Percentiles rank a stretch among this genome's conserved stretches.
phyloP scores from a whole-genome alignment of 2,329 filamentous ascomycete species.

The Aschersonia sp. region DNA sequence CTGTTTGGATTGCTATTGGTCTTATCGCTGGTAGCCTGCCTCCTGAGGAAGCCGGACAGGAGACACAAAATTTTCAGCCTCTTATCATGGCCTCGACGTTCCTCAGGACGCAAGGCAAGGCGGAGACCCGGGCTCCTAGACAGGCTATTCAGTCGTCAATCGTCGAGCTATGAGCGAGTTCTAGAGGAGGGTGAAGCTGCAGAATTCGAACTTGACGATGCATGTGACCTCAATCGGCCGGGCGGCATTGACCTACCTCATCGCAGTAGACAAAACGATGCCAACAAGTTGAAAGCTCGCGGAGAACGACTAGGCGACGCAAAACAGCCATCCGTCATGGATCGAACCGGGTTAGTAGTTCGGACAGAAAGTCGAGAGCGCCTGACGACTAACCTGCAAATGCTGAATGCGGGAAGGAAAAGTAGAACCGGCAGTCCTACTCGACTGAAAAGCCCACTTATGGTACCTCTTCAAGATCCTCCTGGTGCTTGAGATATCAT shows the following conservation, averaged over 20 bases:
- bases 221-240: slow-evolving; percentile 49
- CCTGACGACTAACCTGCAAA: slow-evolving; percentile 41
- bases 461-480: slow-evolving; percentile 32
- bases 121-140: slow-evolving; percentile 38
- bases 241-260: slow-evolving; percentile 43
- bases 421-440: slow-evolving; percentile 44
- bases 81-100: slow-evolving; percentile 13
- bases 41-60: slow-evolving; percentile 69
- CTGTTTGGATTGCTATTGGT: background rate
- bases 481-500: slow-evolving; percentile 7
- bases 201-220: slow-evolving; percentile 64
- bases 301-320: slow-evolving; percentile 34
- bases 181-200: slow-evolving; percentile 63
- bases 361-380: slow-evolving; percentile 79
- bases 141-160: slow-evolving; percentile 49
- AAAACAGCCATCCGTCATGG: slow-evolving; percentile 30
- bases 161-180: slow-evolving; percentile 62
- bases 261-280: slow-evolving; percentile 47
- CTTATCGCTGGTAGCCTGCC: slow-evolving; percentile 35
- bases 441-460: slow-evolving; percentile 41
- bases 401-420: slow-evolving; percentile 40
- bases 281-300: slow-evolving; percentile 50
- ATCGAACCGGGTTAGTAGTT: slow-evolving; percentile 59
- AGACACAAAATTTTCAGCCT: slow-evolving; percentile 25
- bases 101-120: slow-evolving; percentile 23